Conservation (phyloP, 305 asterid genomes). For the Rubia balearica region DNA sequence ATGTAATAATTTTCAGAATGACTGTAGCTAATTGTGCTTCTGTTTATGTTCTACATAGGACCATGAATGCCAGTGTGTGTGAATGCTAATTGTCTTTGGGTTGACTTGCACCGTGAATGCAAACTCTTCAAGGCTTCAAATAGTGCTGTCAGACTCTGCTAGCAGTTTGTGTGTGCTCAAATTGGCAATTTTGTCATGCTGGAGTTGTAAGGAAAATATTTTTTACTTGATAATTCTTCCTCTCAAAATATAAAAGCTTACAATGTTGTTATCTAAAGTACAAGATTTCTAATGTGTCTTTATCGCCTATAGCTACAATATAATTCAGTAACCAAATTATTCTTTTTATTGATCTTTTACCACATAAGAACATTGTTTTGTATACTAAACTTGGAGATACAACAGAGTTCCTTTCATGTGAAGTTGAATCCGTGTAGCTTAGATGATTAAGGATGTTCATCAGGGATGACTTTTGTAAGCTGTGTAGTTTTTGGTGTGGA, state of each 20-base stretch:
- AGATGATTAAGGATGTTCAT: too few relatives aligned
- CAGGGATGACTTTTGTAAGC: too few relatives aligned
- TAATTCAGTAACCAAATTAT: too few relatives aligned
- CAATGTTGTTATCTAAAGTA: neutral
- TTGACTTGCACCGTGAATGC: neutral
- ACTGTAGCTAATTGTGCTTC: neutral
- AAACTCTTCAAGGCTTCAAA: neutral
- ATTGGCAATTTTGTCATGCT: neutral
- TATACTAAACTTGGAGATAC: too few relatives aligned
- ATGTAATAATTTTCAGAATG: neutral
- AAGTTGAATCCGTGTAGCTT: too few relatives aligned
- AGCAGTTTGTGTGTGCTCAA: neutral
- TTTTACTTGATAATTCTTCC: neutral
- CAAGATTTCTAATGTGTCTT: neutral
- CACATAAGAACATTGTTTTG: too few relatives aligned
- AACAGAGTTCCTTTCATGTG: too few relatives aligned
- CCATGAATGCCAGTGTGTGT: too few relatives aligned
- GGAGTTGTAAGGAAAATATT: neutral
- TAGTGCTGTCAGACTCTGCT: neutral
- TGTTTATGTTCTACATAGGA: slow-evolving; percentile 29
- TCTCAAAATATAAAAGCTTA: neutral
- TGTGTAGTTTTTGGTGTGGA: too few relatives aligned
- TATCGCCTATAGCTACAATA: too few relatives aligned
- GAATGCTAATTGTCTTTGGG: neutral
- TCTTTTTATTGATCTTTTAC: too few relatives aligned